Evolutionary conservation across 345 rosid genomes (phyloP).

Genomic region (Hibiscus mutabilis): DNA sequence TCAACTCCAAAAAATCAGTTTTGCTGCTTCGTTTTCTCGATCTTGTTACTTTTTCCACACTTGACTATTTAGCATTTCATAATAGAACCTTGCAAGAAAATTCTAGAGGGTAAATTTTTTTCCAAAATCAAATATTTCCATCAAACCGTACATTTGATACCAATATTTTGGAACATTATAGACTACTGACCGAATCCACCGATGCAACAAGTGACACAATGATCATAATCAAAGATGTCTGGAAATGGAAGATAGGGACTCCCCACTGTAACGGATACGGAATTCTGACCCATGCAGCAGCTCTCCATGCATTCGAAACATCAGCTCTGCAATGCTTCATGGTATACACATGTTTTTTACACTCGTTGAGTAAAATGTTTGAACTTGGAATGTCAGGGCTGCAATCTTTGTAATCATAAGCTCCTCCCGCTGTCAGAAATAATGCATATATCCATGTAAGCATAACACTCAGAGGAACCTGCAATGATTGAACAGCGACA

Average conservation of each 20-base stretch:
- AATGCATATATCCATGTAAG: constrained; percentile 81
- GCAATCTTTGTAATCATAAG: constrained; percentile 77
- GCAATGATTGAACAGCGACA: constrained; percentile 18
- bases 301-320: constrained; percentile 78
- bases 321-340: constrained; percentile 94
- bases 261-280: constrained; percentile 97
- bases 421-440: constrained; percentile 87
- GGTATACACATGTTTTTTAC: constrained; percentile 75
- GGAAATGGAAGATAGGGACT: constrained; percentile 61
- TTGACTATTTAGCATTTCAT: too few relatives aligned
- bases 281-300: constrained; percentile 83
- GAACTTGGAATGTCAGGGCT: constrained; percentile 69
- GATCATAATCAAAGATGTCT: constrained; percentile 83
- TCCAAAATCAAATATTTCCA: background rate
- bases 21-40: background rate
- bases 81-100: too few relatives aligned
- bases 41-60: background rate
- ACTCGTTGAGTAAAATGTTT: constrained; percentile 60
- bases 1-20: background rate
- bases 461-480: constrained; percentile 86
- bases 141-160: background rate
- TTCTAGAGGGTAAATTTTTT: background rate
- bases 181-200: constrained; percentile 71
- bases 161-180: constrained; percentile 5
- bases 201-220: constrained; percentile 77